Evolutionary conservation across 257 asterid genomes (phyloP), one percentile per base, ranked within the genome.

Genomic region (Lithospermum erythrorhizon): DNA sequence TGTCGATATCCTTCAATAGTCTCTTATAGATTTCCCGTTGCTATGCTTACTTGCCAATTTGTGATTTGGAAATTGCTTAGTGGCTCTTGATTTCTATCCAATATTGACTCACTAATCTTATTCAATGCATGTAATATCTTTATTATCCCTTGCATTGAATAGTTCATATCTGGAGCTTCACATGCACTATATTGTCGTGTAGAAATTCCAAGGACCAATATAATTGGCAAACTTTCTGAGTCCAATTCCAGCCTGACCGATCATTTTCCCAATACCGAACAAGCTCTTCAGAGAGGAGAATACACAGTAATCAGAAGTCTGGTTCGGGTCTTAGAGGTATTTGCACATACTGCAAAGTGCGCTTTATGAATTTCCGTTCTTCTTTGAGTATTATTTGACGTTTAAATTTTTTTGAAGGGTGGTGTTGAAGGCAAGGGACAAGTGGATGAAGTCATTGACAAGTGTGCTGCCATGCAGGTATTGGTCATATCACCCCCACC

Each of bases 391-490:
- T 71, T 13, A 49, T 73, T 74, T 87, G 85, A 76, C 77, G 58
- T 21, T 71, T 60, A 67, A 77, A 57, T 79, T 47, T 69, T 65
- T 69, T 65, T 83, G 70, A 70, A 90, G 98, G 98, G 98, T 61
- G 98, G 98, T 49, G 89, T 86, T 75, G 98, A 90, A 83, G 98
- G 98, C 72, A 90, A 90, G 79, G 76, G 87, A 65, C 98, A 87
- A 79, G 98, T 90, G 63, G 98, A 90, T 73, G 71, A 85, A 80
- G 93, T 90, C 77, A 90, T 90, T 47, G 98, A 90, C 76, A 90
- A 88, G 77, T 90, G 98, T 81, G 80, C 98, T 59, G 76, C 98
- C 66, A 90, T 90, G 98, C 98, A 90, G 95, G 98, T 90, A 82
- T 29, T 62, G 56, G 55, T 66, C 68, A 65, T 41, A 41, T 41